Evolutionary conservation across 805 yeast species (phyloP).

Genomic region (Pichia rugopelliculosa): DNA sequence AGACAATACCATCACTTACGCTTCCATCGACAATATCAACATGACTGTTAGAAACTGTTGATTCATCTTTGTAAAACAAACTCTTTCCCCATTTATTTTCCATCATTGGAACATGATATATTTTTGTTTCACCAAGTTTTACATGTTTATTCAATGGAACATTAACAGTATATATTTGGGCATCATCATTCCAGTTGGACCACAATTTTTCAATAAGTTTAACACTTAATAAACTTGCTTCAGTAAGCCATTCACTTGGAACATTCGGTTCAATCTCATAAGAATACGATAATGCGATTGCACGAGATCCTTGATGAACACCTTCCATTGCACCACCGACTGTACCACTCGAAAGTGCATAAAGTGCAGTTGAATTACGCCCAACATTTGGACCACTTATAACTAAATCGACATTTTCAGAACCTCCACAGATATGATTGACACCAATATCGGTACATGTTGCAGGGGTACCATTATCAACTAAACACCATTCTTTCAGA

Average conservation of each 20-base stretch:
- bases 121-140: constrained; percentile 48
- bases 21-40: constrained; percentile 44
- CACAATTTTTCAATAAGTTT: constrained; percentile 54
- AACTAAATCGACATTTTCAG: constrained; percentile 71
- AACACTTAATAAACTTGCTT: constrained; percentile 65
- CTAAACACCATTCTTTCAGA: constrained; percentile 73
- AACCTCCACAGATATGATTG: constrained; percentile 48
- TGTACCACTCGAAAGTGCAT: constrained; percentile 88
- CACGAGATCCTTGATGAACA: constrained; percentile 57
- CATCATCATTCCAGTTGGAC: constrained; percentile 46
- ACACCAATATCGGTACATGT: constrained; percentile 89
- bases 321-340: constrained; percentile 97
- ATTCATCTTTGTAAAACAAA: constrained; percentile 15
- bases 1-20: constrained; percentile 39
- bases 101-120: constrained; percentile 70
- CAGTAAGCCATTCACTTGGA: constrained; percentile 41
- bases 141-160: constrained; percentile 63
- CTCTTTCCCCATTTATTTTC: constrained; percentile 64
- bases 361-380: constrained; percentile 81
- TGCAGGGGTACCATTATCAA: constrained; percentile 89
- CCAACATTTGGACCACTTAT: constrained; percentile 96
- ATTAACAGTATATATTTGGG: constrained; percentile 77
- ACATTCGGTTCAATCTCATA: constrained; percentile 46
- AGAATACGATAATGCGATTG: constrained; percentile 86
- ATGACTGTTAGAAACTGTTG: constrained; percentile 11